Evolutionary conservation across 139 green algal species (phyloP).

Genomic region (Tetradesmus lagerheimii): DNA sequence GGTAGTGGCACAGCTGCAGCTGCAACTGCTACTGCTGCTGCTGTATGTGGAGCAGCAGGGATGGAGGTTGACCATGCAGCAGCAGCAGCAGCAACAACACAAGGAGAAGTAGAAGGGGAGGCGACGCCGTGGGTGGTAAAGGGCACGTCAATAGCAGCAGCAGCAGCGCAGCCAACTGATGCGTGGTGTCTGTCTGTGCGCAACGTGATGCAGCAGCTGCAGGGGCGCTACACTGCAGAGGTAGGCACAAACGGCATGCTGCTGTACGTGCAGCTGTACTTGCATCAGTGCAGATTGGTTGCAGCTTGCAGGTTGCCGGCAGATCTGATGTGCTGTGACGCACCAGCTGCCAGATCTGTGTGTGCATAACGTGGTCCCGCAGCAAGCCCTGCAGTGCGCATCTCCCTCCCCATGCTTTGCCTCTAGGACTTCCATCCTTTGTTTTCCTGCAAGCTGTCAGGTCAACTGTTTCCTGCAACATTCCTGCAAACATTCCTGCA

Average conservation of each 20-base stretch:
- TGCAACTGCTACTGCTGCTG: background rate
- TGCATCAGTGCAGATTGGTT: background rate
- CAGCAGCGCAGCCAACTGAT: background rate
- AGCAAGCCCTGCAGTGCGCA: background rate
- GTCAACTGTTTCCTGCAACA: background rate
- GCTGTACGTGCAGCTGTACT: background rate
- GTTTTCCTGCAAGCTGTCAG: background rate
- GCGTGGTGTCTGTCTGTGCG: background rate
- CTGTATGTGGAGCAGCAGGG: background rate
- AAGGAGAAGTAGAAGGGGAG: background rate
- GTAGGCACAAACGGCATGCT: background rate
- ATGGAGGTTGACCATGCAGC: slow-evolving; percentile 38
- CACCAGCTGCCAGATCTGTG: no score
- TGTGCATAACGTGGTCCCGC: background rate
- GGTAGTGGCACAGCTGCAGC: no score
- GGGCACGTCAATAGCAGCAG: background rate
- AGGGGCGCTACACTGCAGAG: background rate
- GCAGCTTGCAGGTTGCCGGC: no score
- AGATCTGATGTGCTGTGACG: no score
- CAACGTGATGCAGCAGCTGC: background rate
- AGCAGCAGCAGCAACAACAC: slow-evolving; percentile 59
- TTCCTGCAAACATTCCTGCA: background rate
- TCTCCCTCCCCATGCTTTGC: background rate
- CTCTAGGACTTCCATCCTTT: no score
- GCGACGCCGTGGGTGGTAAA: background rate